Evolutionary conservation across 1,284 basidiomycete genomes (phyloP).

Genomic region (Wallemia hederae): DNA sequence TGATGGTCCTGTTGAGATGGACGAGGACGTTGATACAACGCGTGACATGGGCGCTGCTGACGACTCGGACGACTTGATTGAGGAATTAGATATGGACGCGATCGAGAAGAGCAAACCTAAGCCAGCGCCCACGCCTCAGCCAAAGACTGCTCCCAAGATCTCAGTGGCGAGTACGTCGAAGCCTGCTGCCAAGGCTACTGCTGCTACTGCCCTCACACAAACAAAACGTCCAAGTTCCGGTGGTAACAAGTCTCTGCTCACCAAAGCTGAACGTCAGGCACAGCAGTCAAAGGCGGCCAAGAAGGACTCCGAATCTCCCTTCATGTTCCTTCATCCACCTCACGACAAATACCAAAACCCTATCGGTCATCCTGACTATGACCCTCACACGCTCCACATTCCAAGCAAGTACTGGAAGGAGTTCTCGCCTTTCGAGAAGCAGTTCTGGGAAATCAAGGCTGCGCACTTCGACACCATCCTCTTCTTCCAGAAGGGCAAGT

Average conservation of each 20-base stretch:
- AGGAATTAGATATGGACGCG: neutral
- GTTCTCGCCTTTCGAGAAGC: constrained; percentile 88
- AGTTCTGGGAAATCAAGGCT: constrained; percentile 96
- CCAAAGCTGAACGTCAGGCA: constrained; percentile 52
- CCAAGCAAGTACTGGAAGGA: constrained; percentile 46
- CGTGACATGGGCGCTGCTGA: neutral
- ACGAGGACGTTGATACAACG: neutral
- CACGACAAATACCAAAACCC: constrained; percentile 56
- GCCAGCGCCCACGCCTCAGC: neutral
- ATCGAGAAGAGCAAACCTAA: neutral
- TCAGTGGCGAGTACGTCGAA: neutral
- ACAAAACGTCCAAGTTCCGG: neutral
- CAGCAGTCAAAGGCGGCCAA: constrained; percentile 52
- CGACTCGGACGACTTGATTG: neutral
- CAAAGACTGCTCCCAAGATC: neutral
- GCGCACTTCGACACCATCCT: constrained; percentile 78
- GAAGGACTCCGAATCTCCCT: constrained; percentile 49
- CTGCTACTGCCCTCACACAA: too few species aligned
- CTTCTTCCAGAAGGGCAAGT: constrained; percentile 88
- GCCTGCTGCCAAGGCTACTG: neutral
- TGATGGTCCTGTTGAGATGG: neutral
- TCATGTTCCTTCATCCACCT: constrained; percentile 45
- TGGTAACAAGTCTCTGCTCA: constrained; percentile 29
- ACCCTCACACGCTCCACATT: constrained; percentile 62
- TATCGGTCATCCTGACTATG: constrained; percentile 64